These are phyloP conservation scores for Pisolithus thermaeus DNA, from an alignment of 1,284 basidiomycete species.

Conservation along the genomic window DNA sequence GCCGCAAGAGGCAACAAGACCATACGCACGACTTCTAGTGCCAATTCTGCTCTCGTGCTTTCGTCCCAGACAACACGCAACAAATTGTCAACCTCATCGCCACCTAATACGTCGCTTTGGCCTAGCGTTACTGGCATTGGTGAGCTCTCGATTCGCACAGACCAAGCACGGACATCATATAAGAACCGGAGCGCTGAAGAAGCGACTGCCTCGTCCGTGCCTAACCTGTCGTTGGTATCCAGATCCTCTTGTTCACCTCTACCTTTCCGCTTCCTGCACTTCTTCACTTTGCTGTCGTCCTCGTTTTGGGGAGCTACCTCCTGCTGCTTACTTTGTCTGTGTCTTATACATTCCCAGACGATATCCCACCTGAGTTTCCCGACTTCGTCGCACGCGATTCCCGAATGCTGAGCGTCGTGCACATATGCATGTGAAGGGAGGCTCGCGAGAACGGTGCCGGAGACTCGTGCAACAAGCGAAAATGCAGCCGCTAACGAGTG, in stretches of 20 bases:
- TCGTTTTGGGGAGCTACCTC: neutral
- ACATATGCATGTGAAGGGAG: slow-evolving; percentile 17
- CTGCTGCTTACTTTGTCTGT: neutral
- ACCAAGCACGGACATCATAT: slow-evolving; percentile 37
- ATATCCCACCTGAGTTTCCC: slow-evolving; percentile 21
- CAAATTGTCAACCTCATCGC: slow-evolving; percentile 16
- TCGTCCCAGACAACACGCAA: slow-evolving; percentile 27
- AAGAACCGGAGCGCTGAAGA: slow-evolving; percentile 46
- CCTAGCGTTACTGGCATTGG: slow-evolving; percentile 12
- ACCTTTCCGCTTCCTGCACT: slow-evolving; percentile 16
- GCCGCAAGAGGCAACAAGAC: neutral
- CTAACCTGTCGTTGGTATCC: too few relatives aligned
- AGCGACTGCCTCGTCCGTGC: slow-evolving; percentile 10
- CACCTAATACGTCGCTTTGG: slow-evolving; percentile 14
- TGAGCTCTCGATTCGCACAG: slow-evolving; percentile 6
- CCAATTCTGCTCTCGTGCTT: slow-evolving; percentile 41
- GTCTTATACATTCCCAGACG: slow-evolving; percentile 20
- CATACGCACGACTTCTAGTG: slow-evolving; percentile 52
- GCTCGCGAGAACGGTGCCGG: slow-evolving; percentile 24
- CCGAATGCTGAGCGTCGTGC: slow-evolving; percentile 35
- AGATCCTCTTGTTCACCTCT: neutral
- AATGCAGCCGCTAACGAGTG: slow-evolving; percentile 29
- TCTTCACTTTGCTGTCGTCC: slow-evolving; percentile 9
- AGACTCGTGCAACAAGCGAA: slow-evolving; percentile 33
- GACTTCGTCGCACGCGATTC: slow-evolving; percentile 19